Percentiles rank a stretch among this genome's conserved stretches.
Conservation (phyloP, 208 protist species). For the Trichomonas gallinae region DNA sequence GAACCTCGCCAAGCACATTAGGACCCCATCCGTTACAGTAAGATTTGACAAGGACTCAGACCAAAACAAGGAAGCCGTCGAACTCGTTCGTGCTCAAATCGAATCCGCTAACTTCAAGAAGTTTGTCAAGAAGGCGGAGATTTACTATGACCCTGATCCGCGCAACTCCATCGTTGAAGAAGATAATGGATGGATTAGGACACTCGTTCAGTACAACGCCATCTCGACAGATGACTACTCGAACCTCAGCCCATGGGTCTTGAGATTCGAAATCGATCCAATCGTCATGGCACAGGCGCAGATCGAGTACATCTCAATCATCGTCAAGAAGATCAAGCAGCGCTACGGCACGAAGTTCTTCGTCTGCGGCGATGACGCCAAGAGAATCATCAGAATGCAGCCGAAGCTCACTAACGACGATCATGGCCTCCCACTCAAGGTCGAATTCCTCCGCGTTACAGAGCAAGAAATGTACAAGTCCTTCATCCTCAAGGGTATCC, state of each 20-base stretch:
- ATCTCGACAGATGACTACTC: slow-evolving; percentile 7
- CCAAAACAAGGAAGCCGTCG: slow-evolving; percentile 38
- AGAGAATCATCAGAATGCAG: slow-evolving; percentile 59
- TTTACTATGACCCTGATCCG: slow-evolving; percentile 87
- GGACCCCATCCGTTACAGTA: slow-evolving; percentile 81
- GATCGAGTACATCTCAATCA: neutral
- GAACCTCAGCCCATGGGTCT: slow-evolving; percentile 71
- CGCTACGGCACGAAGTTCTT: slow-evolving; percentile 65
- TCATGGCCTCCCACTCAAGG: slow-evolving; percentile 40
- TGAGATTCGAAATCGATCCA: slow-evolving; percentile 76
- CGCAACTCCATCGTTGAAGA: slow-evolving; percentile 70
- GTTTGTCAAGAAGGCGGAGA: slow-evolving; percentile 42
- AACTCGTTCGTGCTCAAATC: slow-evolving; percentile 31
- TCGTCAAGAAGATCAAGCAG: neutral
- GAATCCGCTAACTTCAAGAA: slow-evolving; percentile 35
- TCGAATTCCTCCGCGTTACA: neutral
- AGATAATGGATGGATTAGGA: slow-evolving; percentile 64
- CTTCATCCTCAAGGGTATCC: slow-evolving; percentile 65
- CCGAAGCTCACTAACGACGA: slow-evolving; percentile 27
- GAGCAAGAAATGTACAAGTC: slow-evolving; percentile 56
- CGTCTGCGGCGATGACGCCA: slow-evolving; percentile 60
- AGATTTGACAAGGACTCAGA: slow-evolving; percentile 52
- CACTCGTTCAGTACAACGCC: slow-evolving; percentile 44
- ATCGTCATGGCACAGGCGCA: neutral
- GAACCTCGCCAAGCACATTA: slow-evolving; percentile 81